Evolutionary conservation across 768 basidiomycete species (phyloP).

Genomic region (Leccinum aurantiacum): DNA sequence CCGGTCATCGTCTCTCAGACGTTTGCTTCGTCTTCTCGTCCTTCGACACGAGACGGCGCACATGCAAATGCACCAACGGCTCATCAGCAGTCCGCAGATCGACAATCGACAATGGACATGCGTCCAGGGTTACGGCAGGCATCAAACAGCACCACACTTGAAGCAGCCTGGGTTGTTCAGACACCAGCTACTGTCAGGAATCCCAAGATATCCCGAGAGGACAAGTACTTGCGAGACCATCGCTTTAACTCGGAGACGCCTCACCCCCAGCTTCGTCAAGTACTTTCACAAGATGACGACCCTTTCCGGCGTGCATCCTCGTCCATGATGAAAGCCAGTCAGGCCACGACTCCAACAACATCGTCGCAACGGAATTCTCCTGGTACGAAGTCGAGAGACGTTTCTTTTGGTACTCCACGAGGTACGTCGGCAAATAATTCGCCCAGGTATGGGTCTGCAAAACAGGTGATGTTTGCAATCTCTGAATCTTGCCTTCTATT

Average conservation of each 20-base stretch:
- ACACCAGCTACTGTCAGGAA: slow-evolving; percentile 25
- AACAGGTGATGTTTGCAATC: slow-evolving; percentile 24
- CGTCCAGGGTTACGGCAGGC: slow-evolving; percentile 15
- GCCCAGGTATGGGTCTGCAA: slow-evolving; percentile 21
- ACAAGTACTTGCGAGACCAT: slow-evolving; percentile 30
- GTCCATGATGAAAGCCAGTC: slow-evolving; percentile 30
- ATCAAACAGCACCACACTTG: slow-evolving; percentile 24
- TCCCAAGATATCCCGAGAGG: slow-evolving; percentile 25
- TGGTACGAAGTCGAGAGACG: slow-evolving; percentile 16
- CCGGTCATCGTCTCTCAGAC: slow-evolving; percentile 23
- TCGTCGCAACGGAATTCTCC: slow-evolving; percentile 30
- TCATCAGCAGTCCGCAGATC: slow-evolving; percentile 17
- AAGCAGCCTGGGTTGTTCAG: slow-evolving; percentile 35
- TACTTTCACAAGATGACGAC: slow-evolving; percentile 32
- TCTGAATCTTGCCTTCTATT: neutral
- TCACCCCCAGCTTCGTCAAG: slow-evolving; percentile 31
- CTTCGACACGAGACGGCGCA: slow-evolving; percentile 26
- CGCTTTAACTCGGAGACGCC: slow-evolving; percentile 21
- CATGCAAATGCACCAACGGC: slow-evolving; percentile 7
- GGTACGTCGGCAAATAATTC: slow-evolving; percentile 23
- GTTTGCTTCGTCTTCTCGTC: slow-evolving; percentile 26
- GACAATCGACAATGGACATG: slow-evolving; percentile 7
- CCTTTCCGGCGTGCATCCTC: slow-evolving; percentile 25
- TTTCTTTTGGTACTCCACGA: slow-evolving; percentile 21
- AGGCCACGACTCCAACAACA: slow-evolving; percentile 20